Base-by-base conservation (phyloP, 1,284 basidiomycete genomes). In the Fereydounia khargensis region DNA sequence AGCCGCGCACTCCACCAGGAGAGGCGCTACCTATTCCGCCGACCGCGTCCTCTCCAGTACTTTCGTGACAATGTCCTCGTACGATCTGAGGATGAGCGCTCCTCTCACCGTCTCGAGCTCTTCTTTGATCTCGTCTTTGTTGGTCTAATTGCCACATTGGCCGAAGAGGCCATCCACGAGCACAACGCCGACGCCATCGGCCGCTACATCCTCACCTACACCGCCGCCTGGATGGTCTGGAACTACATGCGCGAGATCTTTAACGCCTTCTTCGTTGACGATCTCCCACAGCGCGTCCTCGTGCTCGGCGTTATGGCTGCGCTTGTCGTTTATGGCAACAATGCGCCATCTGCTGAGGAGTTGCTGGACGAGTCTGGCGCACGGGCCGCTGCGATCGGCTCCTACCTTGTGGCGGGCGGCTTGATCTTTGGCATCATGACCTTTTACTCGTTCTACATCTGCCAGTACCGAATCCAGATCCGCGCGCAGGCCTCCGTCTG, bases 101-200 rank as follows among this genome's bases (percentile, higher is more conserved):
- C 54, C 6, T 53, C 47, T 3, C 57, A 52, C 16, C 49, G 68
- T 1, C 39, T 66, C 13, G 65, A 68, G 34, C 44, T 69, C 14
- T 69, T 69, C 41, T 69, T 69, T 32, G 67, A 69, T 24, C 46
- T 69, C 10, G 56, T 60, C 1, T 68, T 70, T 17, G 68, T 70
- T 33, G 68, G 68, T 5, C 46, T 70, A 18, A 65, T 70, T 31
- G 57, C 62, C 16, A 65, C 61, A 0, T 36, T 68, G 2, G 65
- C 65, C 4, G 54, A 70, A 35, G 59, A 62, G 42, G 68, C 54
- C 33, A 46, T 66, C 8, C 50, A 53, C 23, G 60, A 64, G 22
- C 53, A 64, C 16, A 64, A 51, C 2, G 65, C 63, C 5, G 47
- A 57, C 23, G 47, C 45, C 3, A 46, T 70, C 20, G 63, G 66